These are phyloP conservation scores for Buxus sempervirens DNA, from an alignment of 164 flowering plant genomes.

Conservation along the genomic window DNA sequence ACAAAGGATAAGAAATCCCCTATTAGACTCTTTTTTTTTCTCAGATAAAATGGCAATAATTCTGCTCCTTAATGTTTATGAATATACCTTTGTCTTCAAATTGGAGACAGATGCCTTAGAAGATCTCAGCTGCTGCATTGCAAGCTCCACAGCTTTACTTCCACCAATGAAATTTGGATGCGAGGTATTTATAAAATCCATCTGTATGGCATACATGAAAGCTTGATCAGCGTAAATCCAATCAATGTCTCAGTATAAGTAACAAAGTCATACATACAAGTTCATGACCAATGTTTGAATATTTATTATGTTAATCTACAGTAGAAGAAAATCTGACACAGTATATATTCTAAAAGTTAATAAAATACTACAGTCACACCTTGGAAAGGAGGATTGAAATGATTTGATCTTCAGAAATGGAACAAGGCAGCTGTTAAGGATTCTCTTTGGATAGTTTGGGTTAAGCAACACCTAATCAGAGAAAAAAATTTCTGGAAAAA, in stretches of 20 bases:
- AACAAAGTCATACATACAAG: neutral
- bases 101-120: constrained; percentile 19
- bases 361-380: too few species aligned
- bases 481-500: too few species aligned
- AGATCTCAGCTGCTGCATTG: constrained; percentile 30
- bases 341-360: too few species aligned
- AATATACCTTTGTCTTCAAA: neutral
- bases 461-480: too few species aligned
- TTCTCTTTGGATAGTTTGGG: too few species aligned
- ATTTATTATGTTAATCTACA: too few species aligned
- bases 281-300: too few species aligned
- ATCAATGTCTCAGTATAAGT: neutral
- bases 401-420: too few species aligned
- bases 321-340: too few species aligned
- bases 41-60: neutral
- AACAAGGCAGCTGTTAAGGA: too few species aligned
- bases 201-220: constrained; percentile 23
- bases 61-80: neutral
- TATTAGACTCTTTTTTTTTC: neutral
- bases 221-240: neutral
- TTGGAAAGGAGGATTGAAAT: too few species aligned
- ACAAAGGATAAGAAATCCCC: neutral
- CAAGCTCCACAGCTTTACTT: constrained; percentile 49
- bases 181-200: constrained; percentile 52
- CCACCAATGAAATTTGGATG: constrained; percentile 62